Percentiles rank a stretch among this genome's conserved stretches.
Evolutionary conservation across 306 rosid species (phyloP).

Genomic region (Sindora glabra): DNA sequence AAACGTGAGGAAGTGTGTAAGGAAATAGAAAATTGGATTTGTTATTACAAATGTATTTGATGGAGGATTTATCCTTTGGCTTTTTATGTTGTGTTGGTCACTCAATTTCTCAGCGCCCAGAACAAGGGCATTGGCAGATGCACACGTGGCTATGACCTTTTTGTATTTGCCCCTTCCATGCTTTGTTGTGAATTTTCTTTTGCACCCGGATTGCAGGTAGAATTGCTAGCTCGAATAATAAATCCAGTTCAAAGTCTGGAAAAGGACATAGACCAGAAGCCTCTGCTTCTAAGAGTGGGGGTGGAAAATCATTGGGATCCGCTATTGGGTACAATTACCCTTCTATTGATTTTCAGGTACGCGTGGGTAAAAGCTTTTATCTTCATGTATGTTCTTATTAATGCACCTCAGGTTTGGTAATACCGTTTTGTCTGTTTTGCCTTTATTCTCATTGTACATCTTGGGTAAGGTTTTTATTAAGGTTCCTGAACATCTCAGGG

Average conservation of each 20-base stretch:
- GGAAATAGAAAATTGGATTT: not conserved
- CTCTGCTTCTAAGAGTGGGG: slow-evolving; percentile 35
- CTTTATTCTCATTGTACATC: not conserved
- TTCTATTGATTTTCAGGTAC: slow-evolving; percentile 47
- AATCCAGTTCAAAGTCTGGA: slow-evolving; percentile 36
- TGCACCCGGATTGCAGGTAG: slow-evolving; percentile 47
- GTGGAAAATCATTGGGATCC: slow-evolving; percentile 21
- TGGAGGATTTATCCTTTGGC: not conserved
- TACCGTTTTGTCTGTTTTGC: not conserved
- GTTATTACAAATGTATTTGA: not conserved
- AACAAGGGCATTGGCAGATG: not conserved
- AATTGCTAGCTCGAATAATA: slow-evolving; percentile 21
- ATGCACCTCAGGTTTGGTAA: not conserved
- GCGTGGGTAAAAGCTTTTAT: not conserved
- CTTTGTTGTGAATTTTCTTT: slow-evolving; percentile 13
- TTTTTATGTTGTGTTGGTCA: not conserved
- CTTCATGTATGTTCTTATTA: not conserved
- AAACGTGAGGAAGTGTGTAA: not conserved
- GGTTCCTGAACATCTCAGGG: not conserved
- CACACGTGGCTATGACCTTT: not conserved
- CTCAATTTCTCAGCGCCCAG: not conserved
- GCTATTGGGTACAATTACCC: slow-evolving; percentile 63
- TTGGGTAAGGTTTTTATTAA: not conserved
- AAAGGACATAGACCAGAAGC: slow-evolving; percentile 28
- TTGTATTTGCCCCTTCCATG: not conserved